These are phyloP conservation scores for Diplodia corticola DNA, from an alignment of 2,329 filamentous ascomycete genomes.

Conservation along the genomic window DNA sequence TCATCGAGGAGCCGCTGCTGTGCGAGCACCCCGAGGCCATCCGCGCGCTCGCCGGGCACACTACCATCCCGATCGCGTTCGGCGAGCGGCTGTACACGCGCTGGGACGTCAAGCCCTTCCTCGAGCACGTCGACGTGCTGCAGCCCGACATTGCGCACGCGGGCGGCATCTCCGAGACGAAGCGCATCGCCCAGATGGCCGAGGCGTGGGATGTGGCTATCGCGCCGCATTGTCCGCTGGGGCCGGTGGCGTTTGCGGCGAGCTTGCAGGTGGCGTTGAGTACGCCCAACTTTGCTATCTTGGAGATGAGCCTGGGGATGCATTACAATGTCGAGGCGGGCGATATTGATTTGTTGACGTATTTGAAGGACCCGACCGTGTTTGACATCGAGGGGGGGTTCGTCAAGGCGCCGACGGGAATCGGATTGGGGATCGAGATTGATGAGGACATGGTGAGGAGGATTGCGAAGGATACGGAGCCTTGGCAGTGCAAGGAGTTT, in stretches of 20 bases:
- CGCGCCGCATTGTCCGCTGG: constrained; percentile 72
- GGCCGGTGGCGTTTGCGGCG: constrained; percentile 71
- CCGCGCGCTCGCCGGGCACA: constrained; percentile 58
- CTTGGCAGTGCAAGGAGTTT: constrained; percentile 60
- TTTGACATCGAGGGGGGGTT: constrained; percentile 67
- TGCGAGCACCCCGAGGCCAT: constrained; percentile 68
- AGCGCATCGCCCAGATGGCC: constrained; percentile 67
- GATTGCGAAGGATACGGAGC: constrained; percentile 58
- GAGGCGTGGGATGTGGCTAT: constrained; percentile 73
- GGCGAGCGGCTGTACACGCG: constrained; percentile 70
- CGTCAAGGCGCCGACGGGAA: constrained; percentile 59
- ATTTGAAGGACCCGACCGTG: constrained; percentile 63
- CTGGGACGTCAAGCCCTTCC: constrained; percentile 72
- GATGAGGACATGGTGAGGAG: constrained; percentile 67
- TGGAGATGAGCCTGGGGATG: constrained; percentile 78
- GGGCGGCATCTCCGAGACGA: constrained; percentile 70
- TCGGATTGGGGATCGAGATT: constrained; percentile 66
- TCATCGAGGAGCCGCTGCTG: constrained; percentile 72
- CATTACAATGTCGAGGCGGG: constrained; percentile 64
- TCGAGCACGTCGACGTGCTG: constrained; percentile 69
- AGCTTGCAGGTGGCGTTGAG: constrained; percentile 65
- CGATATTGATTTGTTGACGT: constrained; percentile 53
- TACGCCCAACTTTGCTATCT: constrained; percentile 66
- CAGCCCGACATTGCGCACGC: constrained; percentile 73
- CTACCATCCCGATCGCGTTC: constrained; percentile 66